Conservation (phyloP, 805 yeast genomes). For the Cyberlindnera misumaiensis region DNA sequence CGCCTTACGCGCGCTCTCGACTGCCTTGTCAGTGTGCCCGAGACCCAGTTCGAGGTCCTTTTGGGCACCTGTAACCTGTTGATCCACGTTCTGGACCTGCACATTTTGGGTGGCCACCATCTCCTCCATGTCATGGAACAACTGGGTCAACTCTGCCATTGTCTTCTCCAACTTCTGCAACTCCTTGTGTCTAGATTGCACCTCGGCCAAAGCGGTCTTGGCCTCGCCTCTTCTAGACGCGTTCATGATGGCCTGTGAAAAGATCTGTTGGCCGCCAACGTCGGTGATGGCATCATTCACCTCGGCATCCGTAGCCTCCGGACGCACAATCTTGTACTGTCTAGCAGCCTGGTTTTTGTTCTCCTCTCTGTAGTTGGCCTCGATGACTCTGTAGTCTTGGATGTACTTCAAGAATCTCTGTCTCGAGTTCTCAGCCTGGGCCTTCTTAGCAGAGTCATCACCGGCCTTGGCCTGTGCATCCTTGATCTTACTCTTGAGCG, state of each 20-base stretch:
- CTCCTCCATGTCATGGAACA: constrained; percentile 94
- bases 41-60: constrained; percentile 90
- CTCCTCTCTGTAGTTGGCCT: constrained; percentile 78
- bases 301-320: constrained; percentile 78
- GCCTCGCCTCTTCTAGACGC: constrained; percentile 93
- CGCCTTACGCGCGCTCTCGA: constrained; percentile 78
- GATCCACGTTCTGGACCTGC: constrained; percentile 74
- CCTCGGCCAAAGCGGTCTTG: constrained; percentile 89
- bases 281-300: constrained; percentile 82
- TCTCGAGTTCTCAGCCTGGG: constrained; percentile 87
- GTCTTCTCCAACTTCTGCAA: constrained; percentile 90
- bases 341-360: constrained; percentile 85
- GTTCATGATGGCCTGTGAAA: constrained; percentile 85
- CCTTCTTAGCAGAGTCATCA: constrained; percentile 71
- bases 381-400: constrained; percentile 80
- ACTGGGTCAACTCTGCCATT: constrained; percentile 90
- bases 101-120: constrained; percentile 94
- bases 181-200: constrained; percentile 92
- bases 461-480: constrained; percentile 64
- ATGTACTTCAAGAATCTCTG: constrained; percentile 79
- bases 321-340: constrained; percentile 86
- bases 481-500: constrained; percentile 71
- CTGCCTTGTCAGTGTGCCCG: constrained; percentile 89
- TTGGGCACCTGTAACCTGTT: constrained; percentile 77
- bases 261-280: constrained; percentile 81